These are phyloP conservation scores for Fusarium nisikadoi DNA, from an alignment of 2,329 filamentous ascomycete species.

Conservation along the genomic window DNA sequence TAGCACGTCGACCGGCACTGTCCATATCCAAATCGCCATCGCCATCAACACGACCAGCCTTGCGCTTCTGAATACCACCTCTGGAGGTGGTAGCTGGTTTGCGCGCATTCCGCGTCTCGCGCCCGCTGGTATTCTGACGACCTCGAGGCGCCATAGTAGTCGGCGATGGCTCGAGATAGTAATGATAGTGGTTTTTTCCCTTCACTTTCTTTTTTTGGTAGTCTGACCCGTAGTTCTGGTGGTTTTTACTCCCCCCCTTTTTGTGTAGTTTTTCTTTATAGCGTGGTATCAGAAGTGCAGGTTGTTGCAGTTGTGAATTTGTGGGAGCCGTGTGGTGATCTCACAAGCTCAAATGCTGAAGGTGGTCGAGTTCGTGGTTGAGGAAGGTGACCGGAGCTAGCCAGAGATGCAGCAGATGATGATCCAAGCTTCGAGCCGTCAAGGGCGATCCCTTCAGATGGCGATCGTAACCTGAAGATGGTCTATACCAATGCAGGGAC, in stretches of 20 bases:
- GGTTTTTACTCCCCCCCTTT: neutral
- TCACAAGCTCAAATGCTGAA: neutral
- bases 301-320: neutral
- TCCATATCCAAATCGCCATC: slow-evolving; percentile 73
- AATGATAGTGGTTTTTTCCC: neutral
- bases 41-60: slow-evolving; percentile 56
- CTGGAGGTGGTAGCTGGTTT: slow-evolving; percentile 50
- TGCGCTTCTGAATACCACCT: slow-evolving; percentile 64
- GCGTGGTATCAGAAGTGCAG: slow-evolving; percentile 15
- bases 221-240: neutral
- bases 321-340: slow-evolving; percentile 2
- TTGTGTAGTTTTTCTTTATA: neutral
- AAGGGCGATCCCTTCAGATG: neutral
- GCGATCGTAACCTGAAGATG: neutral
- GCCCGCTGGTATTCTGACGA: slow-evolving; percentile 43
- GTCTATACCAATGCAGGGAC: neutral
- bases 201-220: neutral
- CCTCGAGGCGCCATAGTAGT: slow-evolving; percentile 51
- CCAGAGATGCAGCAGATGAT: neutral
- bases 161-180: neutral
- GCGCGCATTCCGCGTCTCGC: slow-evolving; percentile 47
- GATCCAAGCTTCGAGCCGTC: neutral
- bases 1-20: slow-evolving; percentile 49
- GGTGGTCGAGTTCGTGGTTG: neutral
- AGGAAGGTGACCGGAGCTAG: neutral